Percentiles rank a stretch among this genome's conserved stretches.
Evolutionary conservation across 2,329 filamentous ascomycete species (phyloP).

Genomic region (Aspergillus japonicus): DNA sequence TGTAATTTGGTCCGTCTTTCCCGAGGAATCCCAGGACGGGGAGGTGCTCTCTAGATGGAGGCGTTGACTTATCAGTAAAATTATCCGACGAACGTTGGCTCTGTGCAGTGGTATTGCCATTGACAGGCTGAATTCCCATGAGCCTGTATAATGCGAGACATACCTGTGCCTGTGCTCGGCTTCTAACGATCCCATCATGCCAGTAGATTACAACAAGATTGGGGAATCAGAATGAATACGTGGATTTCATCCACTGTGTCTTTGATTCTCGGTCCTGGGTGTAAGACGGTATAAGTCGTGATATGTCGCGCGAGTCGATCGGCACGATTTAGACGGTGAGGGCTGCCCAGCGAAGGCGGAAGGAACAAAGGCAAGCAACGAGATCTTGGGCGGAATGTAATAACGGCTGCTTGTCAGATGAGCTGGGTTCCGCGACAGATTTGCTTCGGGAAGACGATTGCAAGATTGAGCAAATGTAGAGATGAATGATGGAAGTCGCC

Average conservation of each 20-base stretch:
- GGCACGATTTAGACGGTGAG: neutral
- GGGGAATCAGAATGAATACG: neutral
- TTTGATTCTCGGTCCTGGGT: neutral
- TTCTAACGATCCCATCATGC: slow-evolving; percentile 43
- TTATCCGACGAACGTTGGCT: neutral
- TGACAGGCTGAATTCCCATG: neutral
- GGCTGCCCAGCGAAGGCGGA: slow-evolving; percentile 1
- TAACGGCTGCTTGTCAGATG: neutral
- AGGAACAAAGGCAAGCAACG: slow-evolving; percentile 4
- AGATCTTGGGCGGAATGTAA: neutral
- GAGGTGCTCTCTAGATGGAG: slow-evolving; percentile 39
- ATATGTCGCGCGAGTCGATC: neutral
- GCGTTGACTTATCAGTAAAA: slow-evolving; percentile 24
- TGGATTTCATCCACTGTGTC: slow-evolving; percentile 18
- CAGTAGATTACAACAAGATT: slow-evolving; percentile 11
- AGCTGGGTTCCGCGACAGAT: neutral
- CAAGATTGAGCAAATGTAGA: neutral
- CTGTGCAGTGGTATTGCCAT: neutral
- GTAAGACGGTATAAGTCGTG: neutral
- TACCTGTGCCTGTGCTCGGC: slow-evolving; percentile 39
- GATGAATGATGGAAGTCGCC: neutral
- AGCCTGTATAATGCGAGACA: slow-evolving; percentile 16
- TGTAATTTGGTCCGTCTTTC: slow-evolving; percentile 39
- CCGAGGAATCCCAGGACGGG: slow-evolving; percentile 45
- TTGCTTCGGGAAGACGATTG: neutral